Evolutionary conservation across 495 filamentous ascomycete genomes (phyloP).

Genomic region (Hypoxylon subgilvum): DNA sequence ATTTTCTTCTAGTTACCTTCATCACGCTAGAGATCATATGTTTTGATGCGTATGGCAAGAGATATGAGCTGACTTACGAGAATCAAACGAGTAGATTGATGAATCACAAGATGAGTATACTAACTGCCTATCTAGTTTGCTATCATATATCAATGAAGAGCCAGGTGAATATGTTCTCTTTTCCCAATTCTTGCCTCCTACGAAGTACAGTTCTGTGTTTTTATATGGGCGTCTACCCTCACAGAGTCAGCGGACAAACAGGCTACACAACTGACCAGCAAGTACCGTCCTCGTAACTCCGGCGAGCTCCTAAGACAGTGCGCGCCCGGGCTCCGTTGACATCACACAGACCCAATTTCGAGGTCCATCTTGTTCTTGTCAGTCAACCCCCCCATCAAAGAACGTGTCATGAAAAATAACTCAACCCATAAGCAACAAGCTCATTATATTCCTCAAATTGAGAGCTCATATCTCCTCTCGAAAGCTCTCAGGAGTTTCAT

Average conservation of each 20-base stretch:
- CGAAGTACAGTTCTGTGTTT: neutral
- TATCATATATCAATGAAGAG: constrained; percentile 19
- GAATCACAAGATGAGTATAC: constrained; percentile 27
- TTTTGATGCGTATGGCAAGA: constrained; percentile 23
- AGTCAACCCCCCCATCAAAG: constrained; percentile 28
- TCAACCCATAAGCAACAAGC: constrained; percentile 25
- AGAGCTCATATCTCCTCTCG: constrained; percentile 7
- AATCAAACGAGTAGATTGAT: constrained; percentile 33
- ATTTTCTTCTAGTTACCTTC: neutral
- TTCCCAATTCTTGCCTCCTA: neutral
- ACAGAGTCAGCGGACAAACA: constrained; percentile 20
- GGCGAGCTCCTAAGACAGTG: constrained; percentile 34
- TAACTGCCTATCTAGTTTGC: neutral
- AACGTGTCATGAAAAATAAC: constrained; percentile 35
- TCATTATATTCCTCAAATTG: constrained; percentile 29
- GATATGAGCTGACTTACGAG: constrained; percentile 26
- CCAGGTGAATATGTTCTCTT: neutral
- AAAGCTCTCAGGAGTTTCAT: constrained; percentile 21
- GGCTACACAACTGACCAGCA: constrained; percentile 1
- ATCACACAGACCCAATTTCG: constrained; percentile 33
- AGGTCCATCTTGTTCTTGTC: constrained; percentile 15
- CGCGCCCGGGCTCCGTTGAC: constrained; percentile 28
- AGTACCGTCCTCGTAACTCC: constrained; percentile 28
- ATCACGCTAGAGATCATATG: constrained; percentile 30
- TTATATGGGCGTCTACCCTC: constrained; percentile 1